Conservation (phyloP, 805 yeast species). For the Wickerhamomyces silvicola region DNA sequence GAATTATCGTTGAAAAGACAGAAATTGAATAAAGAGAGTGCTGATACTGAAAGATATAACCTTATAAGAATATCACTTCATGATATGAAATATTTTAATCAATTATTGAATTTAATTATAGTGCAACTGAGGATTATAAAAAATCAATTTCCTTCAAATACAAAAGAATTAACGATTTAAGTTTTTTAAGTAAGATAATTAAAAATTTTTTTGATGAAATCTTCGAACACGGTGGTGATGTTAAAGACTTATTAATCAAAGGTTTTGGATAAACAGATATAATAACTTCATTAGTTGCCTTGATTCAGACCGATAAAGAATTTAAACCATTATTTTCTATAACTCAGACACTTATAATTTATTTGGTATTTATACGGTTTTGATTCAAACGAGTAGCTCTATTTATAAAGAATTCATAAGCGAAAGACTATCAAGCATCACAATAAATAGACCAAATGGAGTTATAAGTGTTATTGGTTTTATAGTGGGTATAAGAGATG, state of each 20-base stretch:
- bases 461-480: constrained; percentile 70
- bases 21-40: not conserved
- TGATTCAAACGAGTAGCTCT: constrained; percentile 45
- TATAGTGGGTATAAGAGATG: constrained; percentile 68
- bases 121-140: constrained; percentile 58
- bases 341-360: constrained; percentile 63
- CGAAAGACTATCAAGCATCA: constrained; percentile 44
- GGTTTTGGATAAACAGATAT: constrained; percentile 67
- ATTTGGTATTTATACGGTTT: constrained; percentile 50
- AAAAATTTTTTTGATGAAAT: constrained; percentile 18
- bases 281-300: constrained; percentile 39
- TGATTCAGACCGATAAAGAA: constrained; percentile 33
- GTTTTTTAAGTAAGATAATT: constrained; percentile 6
- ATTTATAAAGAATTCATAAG: constrained; percentile 44
- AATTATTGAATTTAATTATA: constrained; percentile 55
- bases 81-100: constrained; percentile 73
- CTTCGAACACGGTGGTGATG: constrained; percentile 22
- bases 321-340: too few relatives aligned
- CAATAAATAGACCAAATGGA: constrained; percentile 60
- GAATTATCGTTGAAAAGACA: constrained; percentile 5
- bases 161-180: constrained; percentile 9
- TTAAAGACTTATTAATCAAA: constrained; percentile 43
- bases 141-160: constrained; percentile 14
- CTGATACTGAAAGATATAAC: constrained; percentile 14
- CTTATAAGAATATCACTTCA: constrained; percentile 66